Conservation (phyloP, 352 stramenopile genomes). For the Globisporangium takayamanum region DNA sequence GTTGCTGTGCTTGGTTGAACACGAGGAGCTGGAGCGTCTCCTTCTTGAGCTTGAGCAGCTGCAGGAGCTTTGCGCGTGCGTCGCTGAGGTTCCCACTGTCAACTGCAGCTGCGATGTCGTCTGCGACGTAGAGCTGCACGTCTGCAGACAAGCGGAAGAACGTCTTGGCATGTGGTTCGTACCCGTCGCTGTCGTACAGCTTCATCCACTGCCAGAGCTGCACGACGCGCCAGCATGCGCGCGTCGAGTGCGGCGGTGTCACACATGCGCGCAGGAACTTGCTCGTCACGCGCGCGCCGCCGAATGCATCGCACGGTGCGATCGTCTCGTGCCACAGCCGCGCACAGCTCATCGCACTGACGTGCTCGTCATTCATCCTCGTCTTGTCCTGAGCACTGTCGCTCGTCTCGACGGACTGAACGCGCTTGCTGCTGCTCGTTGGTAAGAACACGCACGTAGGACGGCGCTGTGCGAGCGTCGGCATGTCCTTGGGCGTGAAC, state of each 20-base stretch:
- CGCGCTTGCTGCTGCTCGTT: background rate
- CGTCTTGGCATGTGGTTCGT: constrained; percentile 30
- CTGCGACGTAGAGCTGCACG: constrained; percentile 39
- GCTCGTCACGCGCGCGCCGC: constrained; percentile 18
- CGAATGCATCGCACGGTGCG: constrained; percentile 25
- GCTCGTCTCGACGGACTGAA: background rate
- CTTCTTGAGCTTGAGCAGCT: constrained; percentile 47
- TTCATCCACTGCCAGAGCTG: constrained; percentile 51
- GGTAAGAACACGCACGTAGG: constrained; percentile 35
- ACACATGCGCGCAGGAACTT: constrained; percentile 33
- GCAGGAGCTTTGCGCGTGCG: constrained; percentile 30
- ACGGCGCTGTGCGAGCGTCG: constrained; percentile 28
- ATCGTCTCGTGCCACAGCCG: constrained; percentile 63
- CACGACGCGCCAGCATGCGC: constrained; percentile 35
- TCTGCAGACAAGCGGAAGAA: constrained; percentile 40
- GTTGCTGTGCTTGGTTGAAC: constrained; percentile 37
- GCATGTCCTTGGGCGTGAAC: constrained; percentile 44
- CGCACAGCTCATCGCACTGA: constrained; percentile 35
- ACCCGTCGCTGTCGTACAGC: constrained; percentile 42
- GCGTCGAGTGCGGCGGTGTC: constrained; percentile 18
- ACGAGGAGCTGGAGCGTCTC: constrained; percentile 56
- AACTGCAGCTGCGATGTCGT: constrained; percentile 23
- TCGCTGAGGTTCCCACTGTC: constrained; percentile 28
- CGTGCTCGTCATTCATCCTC: constrained; percentile 10
- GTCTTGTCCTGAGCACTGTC: background rate